These are phyloP conservation scores for Aspergillus incahuasiensis DNA, from an alignment of 495 filamentous ascomycete genomes.

Conservation along the genomic window DNA sequence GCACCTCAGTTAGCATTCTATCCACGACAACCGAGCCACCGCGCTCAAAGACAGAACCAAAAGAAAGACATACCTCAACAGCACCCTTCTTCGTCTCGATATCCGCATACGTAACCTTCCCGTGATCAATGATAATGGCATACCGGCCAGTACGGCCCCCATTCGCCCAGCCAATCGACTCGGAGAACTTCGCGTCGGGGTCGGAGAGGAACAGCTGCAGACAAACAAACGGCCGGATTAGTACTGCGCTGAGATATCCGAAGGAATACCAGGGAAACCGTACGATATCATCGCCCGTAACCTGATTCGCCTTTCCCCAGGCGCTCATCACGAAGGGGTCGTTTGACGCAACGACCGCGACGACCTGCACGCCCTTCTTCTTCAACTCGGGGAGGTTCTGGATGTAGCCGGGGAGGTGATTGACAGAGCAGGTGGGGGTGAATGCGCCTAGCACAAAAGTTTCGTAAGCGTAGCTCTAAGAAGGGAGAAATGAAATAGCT, in stretches of 20 bases:
- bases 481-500: not conserved
- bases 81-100: conserved; percentile 66
- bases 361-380: conserved; percentile 77
- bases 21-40: not conserved
- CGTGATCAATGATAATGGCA: conserved; percentile 82
- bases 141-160: conserved; percentile 70
- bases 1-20: not conserved
- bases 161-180: conserved; percentile 73
- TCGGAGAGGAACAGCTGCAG: conserved; percentile 76
- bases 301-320: conserved; percentile 87
- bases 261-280: conserved; percentile 21
- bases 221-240: no score
- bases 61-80: conserved; percentile 22
- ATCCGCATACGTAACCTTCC: conserved; percentile 80
- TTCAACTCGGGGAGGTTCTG: conserved; percentile 64
- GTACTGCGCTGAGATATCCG: no score
- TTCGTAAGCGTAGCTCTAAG: not conserved
- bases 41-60: not conserved
- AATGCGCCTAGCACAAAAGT: conserved; percentile 60
- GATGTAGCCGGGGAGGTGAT: conserved; percentile 82
- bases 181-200: conserved; percentile 66
- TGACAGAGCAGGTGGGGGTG: conserved; percentile 84
- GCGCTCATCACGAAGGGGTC: conserved; percentile 89
- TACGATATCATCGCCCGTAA: conserved; percentile 72
- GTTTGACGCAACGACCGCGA: conserved; percentile 80